Conservation (phyloP, 169 alveolate genomes). For the Plasmodium coatneyi region DNA sequence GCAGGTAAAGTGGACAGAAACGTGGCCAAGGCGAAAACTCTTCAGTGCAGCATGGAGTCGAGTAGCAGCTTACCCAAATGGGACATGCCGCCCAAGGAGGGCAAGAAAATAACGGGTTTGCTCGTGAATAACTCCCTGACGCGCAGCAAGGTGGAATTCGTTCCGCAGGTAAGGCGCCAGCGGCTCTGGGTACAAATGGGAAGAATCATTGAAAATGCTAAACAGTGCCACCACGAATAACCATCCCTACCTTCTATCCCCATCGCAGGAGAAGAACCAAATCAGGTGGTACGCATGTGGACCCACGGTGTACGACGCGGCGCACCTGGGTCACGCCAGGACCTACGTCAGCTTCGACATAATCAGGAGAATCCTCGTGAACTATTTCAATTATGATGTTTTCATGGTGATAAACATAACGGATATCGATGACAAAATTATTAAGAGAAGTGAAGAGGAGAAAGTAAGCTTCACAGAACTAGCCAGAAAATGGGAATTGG, state of each 20-base stretch:
- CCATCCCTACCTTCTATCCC: background rate
- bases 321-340: slow-evolving; percentile 99
- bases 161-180: slow-evolving; percentile 80
- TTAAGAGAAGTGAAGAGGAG: slow-evolving; percentile 84
- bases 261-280: slow-evolving; percentile 83
- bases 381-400: slow-evolving; percentile 96
- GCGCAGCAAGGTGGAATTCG: slow-evolving; percentile 83
- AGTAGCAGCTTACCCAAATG: slow-evolving; percentile 78
- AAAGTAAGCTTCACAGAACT: slow-evolving; percentile 85
- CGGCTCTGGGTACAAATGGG: background rate
- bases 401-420: slow-evolving; percentile 97
- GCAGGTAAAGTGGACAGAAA: slow-evolving; percentile 2
- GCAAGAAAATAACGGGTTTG: slow-evolving; percentile 80
- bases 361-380: slow-evolving; percentile 93
- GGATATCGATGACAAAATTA: slow-evolving; percentile 98
- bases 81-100: slow-evolving; percentile 80
- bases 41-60: slow-evolving; percentile 52
- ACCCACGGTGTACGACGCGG: slow-evolving; percentile 97
- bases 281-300: slow-evolving; percentile 95
- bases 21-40: background rate
- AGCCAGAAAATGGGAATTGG: slow-evolving; percentile 94
- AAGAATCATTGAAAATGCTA: background rate
- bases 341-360: slow-evolving; percentile 97
- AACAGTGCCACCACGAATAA: background rate
- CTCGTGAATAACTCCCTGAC: slow-evolving; percentile 81